phyloP scores from a whole-genome alignment of 148 eudicot species.

The Simmondsia chinensis region DNA sequence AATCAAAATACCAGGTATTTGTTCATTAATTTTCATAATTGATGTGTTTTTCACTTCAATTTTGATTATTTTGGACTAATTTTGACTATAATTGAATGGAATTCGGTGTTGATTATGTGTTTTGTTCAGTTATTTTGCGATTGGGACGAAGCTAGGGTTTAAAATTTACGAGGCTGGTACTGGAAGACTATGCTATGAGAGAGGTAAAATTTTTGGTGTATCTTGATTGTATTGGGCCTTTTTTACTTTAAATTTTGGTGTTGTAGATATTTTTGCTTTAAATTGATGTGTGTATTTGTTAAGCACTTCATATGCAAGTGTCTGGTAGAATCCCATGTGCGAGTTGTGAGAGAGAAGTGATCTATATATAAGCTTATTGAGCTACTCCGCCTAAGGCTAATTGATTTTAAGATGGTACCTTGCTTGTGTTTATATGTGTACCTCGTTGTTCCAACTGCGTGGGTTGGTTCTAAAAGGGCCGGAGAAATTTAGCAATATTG shows the following conservation, averaged over 20 bases:
- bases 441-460: too few relatives aligned
- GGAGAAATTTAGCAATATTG: too few relatives aligned
- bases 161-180: conserved; percentile 61
- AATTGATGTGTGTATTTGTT: too few relatives aligned
- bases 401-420: too few relatives aligned
- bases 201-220: conserved; percentile 30
- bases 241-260: not conserved
- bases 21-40: not conserved
- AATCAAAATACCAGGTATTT: conserved; percentile 67
- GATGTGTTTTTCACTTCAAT: not conserved
- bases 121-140: conserved; percentile 54
- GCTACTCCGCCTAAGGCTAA: too few relatives aligned
- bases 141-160: conserved; percentile 82
- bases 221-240: not conserved
- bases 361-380: too few relatives aligned
- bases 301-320: too few relatives aligned
- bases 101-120: not conserved
- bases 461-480: too few relatives aligned
- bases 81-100: not conserved
- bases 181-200: conserved; percentile 63
- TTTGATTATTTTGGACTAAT: not conserved
- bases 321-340: too few relatives aligned
- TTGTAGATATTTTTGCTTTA: too few relatives aligned
- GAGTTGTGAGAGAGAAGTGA: too few relatives aligned
- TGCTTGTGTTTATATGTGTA: too few relatives aligned